Percentiles rank a stretch among this genome's conserved stretches.
Evolutionary conservation across 2,329 filamentous ascomycete species (phyloP).

Genomic region (Cladosporium phlei): DNA sequence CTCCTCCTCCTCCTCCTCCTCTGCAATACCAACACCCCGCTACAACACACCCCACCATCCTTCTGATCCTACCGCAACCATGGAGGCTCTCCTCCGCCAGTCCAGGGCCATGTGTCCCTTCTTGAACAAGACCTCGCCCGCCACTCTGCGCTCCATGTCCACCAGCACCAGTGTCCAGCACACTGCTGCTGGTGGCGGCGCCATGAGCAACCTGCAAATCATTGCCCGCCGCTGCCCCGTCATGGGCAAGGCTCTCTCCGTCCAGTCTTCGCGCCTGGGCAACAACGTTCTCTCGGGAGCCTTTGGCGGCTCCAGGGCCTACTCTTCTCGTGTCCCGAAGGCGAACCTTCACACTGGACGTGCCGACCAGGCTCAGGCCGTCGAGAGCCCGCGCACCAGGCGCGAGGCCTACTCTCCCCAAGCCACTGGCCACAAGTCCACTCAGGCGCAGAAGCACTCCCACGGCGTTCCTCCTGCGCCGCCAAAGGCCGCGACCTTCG

Average conservation of each 20-base stretch:
- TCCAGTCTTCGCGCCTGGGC: conserved; percentile 59
- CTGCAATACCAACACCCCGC: not conserved
- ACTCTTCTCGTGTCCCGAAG: conserved; percentile 70
- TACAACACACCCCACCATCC: not conserved
- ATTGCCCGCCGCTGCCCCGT: conserved; percentile 92
- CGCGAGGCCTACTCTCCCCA: conserved; percentile 9
- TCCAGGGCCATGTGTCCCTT: conserved; percentile 97
- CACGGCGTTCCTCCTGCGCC: conserved; percentile 45
- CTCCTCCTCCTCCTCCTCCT: not conserved
- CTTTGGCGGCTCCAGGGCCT: conserved; percentile 47
- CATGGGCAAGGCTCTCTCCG: conserved; percentile 95
- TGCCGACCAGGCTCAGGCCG: conserved; percentile 9
- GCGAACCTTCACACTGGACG: conserved; percentile 58
- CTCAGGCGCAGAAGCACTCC: conserved; percentile 23
- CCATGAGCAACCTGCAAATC: conserved; percentile 95
- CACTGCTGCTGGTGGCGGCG: conserved; percentile 74
- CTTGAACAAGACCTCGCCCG: conserved; percentile 87
- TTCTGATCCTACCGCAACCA: conserved; percentile 37
- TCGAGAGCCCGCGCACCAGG: conserved; percentile 50
- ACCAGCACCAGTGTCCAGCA: conserved; percentile 62
- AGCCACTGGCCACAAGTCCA: conserved; percentile 13
- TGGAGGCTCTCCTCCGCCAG: conserved; percentile 93
- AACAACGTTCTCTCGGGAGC: conserved; percentile 44
- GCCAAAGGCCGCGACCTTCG: conserved; percentile 59
- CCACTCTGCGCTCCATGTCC: conserved; percentile 83